A percentile compares a stretch with the other conserved stretches of the same genome.
These are phyloP conservation scores for Candida pseudoglaebosa DNA, from an alignment of 805 yeast genomes.

Conservation along the genomic window DNA sequence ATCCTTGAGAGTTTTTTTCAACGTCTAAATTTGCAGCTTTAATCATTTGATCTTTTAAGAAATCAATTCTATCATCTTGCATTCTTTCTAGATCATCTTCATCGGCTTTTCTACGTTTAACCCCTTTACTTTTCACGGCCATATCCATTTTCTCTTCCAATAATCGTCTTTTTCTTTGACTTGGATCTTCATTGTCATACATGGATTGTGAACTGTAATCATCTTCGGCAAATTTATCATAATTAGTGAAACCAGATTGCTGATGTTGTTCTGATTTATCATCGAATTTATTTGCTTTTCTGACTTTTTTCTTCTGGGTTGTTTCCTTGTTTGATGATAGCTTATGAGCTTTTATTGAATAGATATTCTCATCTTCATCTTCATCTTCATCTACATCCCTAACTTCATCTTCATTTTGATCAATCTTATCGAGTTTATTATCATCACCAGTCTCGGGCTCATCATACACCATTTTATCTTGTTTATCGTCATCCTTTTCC, in stretches of 20 bases:
- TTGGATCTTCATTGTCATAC: slow-evolving; percentile 31
- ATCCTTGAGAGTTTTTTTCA: slow-evolving; percentile 54
- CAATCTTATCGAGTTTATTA: background rate
- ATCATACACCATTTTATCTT: background rate
- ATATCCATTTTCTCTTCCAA: slow-evolving; percentile 80
- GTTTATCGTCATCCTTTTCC: background rate
- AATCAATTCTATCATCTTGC: slow-evolving; percentile 87
- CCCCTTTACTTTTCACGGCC: slow-evolving; percentile 62
- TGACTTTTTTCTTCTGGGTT: slow-evolving; percentile 24
- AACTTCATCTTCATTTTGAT: background rate
- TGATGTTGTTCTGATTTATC: slow-evolving; percentile 5
- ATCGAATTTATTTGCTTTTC: slow-evolving; percentile 17
- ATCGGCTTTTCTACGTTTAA: slow-evolving; percentile 63
- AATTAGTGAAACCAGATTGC: slow-evolving; percentile 3
- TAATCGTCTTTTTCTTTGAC: slow-evolving; percentile 56
- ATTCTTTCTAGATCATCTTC: slow-evolving; percentile 93
- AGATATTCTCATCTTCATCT: slow-evolving; percentile 18
- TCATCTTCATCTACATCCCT: slow-evolving; percentile 7
- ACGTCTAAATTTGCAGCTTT: slow-evolving; percentile 76
- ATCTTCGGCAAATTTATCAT: slow-evolving; percentile 15
- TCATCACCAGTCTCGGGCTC: background rate
- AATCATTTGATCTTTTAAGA: slow-evolving; percentile 84
- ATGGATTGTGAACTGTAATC: slow-evolving; percentile 15
- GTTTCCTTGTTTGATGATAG: slow-evolving; percentile 5
- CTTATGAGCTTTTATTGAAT: slow-evolving; percentile 22